A percentile compares a stretch with the other conserved stretches of the same genome.
Evolutionary conservation across 495 filamentous ascomycete genomes (phyloP).

Genomic region (Penicillium diatomitis): DNA sequence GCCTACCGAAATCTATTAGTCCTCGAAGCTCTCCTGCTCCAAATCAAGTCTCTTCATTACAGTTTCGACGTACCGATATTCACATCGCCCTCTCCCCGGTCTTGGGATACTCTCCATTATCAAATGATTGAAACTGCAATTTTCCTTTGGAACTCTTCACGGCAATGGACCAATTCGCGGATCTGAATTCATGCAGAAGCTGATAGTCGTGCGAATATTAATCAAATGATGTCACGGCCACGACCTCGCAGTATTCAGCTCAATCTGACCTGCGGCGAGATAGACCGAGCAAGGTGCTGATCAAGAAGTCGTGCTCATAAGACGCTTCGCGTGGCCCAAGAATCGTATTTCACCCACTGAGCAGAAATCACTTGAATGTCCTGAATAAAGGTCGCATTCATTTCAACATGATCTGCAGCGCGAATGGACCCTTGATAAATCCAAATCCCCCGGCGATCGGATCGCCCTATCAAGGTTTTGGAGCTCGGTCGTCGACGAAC

Average conservation of each 20-base stretch:
- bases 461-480: background rate
- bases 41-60: too few relatives aligned
- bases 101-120: constrained; percentile 19
- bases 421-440: background rate
- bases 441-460: background rate
- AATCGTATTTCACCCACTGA: background rate
- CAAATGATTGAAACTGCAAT: background rate
- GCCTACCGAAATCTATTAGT: constrained; percentile 11
- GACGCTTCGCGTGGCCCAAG: too few relatives aligned
- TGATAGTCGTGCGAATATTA: too few relatives aligned
- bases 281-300: too few relatives aligned
- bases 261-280: too few relatives aligned
- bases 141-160: background rate
- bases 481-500: background rate
- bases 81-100: constrained; percentile 20
- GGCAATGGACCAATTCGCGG: background rate
- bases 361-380: background rate
- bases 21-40: too few relatives aligned
- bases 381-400: background rate
- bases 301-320: too few relatives aligned
- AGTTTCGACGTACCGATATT: constrained; percentile 17
- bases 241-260: too few relatives aligned
- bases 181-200: background rate
- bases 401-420: background rate
- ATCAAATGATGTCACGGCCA: too few relatives aligned